A percentile compares a stretch with the other conserved stretches of the same genome.
phyloP scores from a whole-genome alignment of 129 eudicot genomes.

The Pseudognaphalium luteoalbum region DNA sequence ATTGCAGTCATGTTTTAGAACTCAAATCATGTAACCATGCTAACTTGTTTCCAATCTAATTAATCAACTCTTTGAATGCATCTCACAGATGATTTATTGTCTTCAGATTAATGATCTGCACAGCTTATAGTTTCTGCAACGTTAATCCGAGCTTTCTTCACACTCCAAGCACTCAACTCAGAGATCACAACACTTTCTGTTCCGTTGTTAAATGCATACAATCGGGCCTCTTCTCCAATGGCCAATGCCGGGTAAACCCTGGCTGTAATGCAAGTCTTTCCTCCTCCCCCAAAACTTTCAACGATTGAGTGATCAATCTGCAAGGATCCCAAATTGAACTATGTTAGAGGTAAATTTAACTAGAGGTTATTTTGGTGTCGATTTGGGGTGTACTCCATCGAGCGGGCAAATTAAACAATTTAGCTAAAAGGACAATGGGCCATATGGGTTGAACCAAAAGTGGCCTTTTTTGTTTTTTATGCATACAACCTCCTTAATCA shows the following conservation, averaged over 20 bases:
- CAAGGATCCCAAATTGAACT: background rate
- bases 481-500: background rate
- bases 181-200: slow-evolving; percentile 36
- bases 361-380: background rate
- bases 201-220: slow-evolving; percentile 54
- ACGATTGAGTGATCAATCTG: slow-evolving; percentile 77
- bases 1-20: background rate
- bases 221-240: slow-evolving; percentile 37
- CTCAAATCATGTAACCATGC: slow-evolving; percentile 6
- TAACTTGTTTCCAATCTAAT: slow-evolving; percentile 3
- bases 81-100: background rate
- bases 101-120: slow-evolving; percentile 16
- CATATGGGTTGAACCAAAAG: background rate
- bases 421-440: background rate
- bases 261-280: slow-evolving; percentile 64
- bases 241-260: slow-evolving; percentile 77
- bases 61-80: background rate
- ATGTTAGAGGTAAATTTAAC: background rate
- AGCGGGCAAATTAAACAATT: background rate
- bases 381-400: background rate
- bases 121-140: slow-evolving; percentile 19
- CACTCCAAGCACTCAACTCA: slow-evolving; percentile 39
- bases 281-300: slow-evolving; percentile 72
- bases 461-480: background rate
- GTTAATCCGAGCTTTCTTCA: slow-evolving; percentile 40